phyloP scores from a whole-genome alignment of 495 filamentous ascomycete species.

The Aspergillus coremiiformis region DNA sequence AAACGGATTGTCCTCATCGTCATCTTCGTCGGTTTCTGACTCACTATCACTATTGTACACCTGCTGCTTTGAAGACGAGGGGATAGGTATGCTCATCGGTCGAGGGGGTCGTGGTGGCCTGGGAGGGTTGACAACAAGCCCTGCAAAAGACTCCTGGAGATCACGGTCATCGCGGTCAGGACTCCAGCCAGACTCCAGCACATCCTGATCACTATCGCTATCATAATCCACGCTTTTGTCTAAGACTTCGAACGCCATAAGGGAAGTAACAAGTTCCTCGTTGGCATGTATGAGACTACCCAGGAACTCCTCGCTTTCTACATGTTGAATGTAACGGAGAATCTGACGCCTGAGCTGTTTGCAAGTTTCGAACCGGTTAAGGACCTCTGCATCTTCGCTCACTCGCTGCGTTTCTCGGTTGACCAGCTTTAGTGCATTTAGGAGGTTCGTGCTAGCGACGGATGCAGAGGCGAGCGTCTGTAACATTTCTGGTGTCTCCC shows the following conservation, averaged over 20 bases:
- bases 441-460: slow-evolving; percentile 82
- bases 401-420: slow-evolving; percentile 86
- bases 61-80: slow-evolving; percentile 18
- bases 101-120: slow-evolving; percentile 35
- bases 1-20: slow-evolving; percentile 69
- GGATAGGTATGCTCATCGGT: slow-evolving; percentile 26
- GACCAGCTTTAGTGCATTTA: slow-evolving; percentile 81
- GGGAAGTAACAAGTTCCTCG: slow-evolving; percentile 77
- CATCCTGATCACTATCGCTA: slow-evolving; percentile 74
- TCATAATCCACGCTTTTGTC: slow-evolving; percentile 96
- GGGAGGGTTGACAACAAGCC: slow-evolving; percentile 34
- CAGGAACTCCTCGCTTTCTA: slow-evolving; percentile 77
- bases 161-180: slow-evolving; percentile 23
- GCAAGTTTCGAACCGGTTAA: slow-evolving; percentile 75
- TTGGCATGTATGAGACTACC: slow-evolving; percentile 76
- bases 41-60: slow-evolving; percentile 34
- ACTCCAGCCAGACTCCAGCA: slow-evolving; percentile 31
- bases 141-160: slow-evolving; percentile 32
- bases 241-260: slow-evolving; percentile 90
- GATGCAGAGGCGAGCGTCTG: slow-evolving; percentile 75
- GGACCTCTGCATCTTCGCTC: slow-evolving; percentile 70
- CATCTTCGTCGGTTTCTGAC: slow-evolving; percentile 43
- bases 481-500: slow-evolving; percentile 78
- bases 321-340: slow-evolving; percentile 77
- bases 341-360: slow-evolving; percentile 78